Conservation (phyloP, 73 alveolate species). For the Uronychia binucleata region DNA sequence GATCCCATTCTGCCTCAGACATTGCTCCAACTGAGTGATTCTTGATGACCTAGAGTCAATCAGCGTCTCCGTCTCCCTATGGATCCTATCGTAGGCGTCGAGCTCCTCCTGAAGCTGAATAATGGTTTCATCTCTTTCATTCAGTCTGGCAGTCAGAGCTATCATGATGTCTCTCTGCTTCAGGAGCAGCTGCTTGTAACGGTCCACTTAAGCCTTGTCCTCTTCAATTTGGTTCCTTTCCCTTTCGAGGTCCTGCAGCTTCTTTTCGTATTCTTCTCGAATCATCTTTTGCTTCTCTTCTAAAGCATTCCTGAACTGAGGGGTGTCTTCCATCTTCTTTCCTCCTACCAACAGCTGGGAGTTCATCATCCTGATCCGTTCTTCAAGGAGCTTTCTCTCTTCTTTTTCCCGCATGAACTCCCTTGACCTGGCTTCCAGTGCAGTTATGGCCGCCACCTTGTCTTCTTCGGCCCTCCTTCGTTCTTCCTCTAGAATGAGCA, state of each 20-base stretch:
- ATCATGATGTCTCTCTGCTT: constrained; percentile 99
- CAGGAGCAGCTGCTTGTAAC: constrained; percentile 95
- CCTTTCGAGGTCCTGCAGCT: constrained; percentile 92
- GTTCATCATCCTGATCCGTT: constrained; percentile 93
- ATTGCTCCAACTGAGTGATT: constrained; percentile 59
- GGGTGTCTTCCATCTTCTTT: constrained; percentile 94
- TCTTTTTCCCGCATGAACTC: constrained; percentile 93
- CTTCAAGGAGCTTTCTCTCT: constrained; percentile 93
- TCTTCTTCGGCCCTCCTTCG: constrained; percentile 94
- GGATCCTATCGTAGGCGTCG: constrained; percentile 92
- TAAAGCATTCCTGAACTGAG: constrained; percentile 90
- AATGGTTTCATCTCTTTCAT: constrained; percentile 98
- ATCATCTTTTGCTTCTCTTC: constrained; percentile 83
- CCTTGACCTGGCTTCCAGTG: constrained; percentile 91
- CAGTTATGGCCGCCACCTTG: constrained; percentile 94
- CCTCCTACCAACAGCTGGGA: constrained; percentile 97
- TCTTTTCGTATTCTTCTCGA: constrained; percentile 82
- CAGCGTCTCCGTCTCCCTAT: constrained; percentile 76
- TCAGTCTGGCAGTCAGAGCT: constrained; percentile 96
- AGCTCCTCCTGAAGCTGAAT: constrained; percentile 94
- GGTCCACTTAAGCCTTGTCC: constrained; percentile 95
- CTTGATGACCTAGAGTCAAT: constrained; percentile 63
- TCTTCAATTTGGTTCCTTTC: constrained; percentile 92
- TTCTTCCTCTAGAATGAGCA: constrained; percentile 90
- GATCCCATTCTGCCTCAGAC: constrained; percentile 53